Percentiles rank a stretch among this genome's conserved stretches.
phyloP scores from a whole-genome alignment of 441 rosid species.

The Hura crepitans region DNA sequence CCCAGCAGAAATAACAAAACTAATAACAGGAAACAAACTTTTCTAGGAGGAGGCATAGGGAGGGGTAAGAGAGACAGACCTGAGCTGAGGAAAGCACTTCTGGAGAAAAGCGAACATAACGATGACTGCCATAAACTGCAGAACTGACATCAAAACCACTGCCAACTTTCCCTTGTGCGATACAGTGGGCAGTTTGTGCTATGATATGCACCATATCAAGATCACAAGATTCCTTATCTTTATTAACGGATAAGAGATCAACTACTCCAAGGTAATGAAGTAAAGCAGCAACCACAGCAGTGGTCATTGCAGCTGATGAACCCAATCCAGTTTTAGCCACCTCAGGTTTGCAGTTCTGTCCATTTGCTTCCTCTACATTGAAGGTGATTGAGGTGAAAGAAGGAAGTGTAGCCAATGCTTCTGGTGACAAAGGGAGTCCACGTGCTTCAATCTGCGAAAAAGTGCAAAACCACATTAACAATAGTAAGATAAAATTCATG shows the following conservation, averaged over 20 bases:
- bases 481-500: not conserved
- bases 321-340: constrained; percentile 99
- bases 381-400: constrained; percentile 85
- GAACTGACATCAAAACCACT: constrained; percentile 99
- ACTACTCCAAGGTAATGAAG: constrained; percentile 86
- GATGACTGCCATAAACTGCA: constrained; percentile 95
- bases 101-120: constrained; percentile 91
- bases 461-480: not conserved
- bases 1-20: not conserved
- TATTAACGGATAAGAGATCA: constrained; percentile 50
- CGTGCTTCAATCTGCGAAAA: constrained; percentile 70
- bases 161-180: constrained; percentile 98
- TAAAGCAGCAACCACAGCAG: constrained; percentile 88
- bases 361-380: constrained; percentile 59
- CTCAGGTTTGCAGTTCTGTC: constrained; percentile 76
- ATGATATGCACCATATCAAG: constrained; percentile 74
- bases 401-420: constrained; percentile 68
- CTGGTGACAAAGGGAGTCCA: constrained; percentile 83
- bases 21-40: not conserved
- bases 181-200: constrained; percentile 91
- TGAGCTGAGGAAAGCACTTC: constrained; percentile 79
- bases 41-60: not conserved
- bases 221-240: constrained; percentile 38
- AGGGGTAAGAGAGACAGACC: constrained; percentile 35
- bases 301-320: constrained; percentile 98